A percentile compares a stretch with the other conserved stretches of the same genome.
Evolutionary conservation across 2,329 filamentous ascomycete species (phyloP).

Genomic region (Talaromyces sp.): DNA sequence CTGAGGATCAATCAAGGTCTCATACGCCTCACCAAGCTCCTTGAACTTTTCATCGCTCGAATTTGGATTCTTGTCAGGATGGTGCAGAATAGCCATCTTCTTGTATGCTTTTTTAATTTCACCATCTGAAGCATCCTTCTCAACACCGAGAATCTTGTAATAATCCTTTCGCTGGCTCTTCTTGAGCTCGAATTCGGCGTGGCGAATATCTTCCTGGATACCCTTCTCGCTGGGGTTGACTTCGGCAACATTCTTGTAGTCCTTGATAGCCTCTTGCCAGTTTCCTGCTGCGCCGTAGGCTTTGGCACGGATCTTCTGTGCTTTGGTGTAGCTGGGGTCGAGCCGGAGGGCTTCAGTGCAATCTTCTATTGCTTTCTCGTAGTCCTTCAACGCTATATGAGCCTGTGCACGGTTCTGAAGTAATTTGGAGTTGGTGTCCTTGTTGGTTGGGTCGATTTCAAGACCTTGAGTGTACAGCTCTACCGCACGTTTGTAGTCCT

Average conservation of each 20-base stretch:
- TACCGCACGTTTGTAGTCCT: constrained; percentile 74
- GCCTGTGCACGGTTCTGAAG: constrained; percentile 90
- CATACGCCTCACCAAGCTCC: constrained; percentile 95
- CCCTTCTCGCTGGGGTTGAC: constrained; percentile 75
- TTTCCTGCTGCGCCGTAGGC: constrained; percentile 78
- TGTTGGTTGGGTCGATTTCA: constrained; percentile 81
- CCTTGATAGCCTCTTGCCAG: constrained; percentile 88
- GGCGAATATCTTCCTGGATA: constrained; percentile 79
- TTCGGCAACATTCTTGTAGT: constrained; percentile 84
- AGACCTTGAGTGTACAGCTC: constrained; percentile 81
- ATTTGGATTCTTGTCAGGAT: constrained; percentile 91
- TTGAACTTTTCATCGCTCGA: constrained; percentile 92
- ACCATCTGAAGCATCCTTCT: constrained; percentile 77
- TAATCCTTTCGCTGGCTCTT: constrained; percentile 97
- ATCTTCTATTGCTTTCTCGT: constrained; percentile 75
- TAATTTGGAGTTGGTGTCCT: constrained; percentile 90
- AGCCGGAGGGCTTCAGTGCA: constrained; percentile 79
- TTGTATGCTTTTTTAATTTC: constrained; percentile 97
- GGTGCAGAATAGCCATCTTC: constrained; percentile 87
- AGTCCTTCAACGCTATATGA: constrained; percentile 75
- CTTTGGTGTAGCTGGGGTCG: constrained; percentile 83
- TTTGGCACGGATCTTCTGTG: constrained; percentile 89
- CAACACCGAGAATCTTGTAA: constrained; percentile 90
- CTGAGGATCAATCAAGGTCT: constrained; percentile 90
- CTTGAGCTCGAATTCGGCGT: constrained; percentile 92